Conservation (phyloP, 2,329 filamentous ascomycete genomes). For the Verruconis gallopava region DNA sequence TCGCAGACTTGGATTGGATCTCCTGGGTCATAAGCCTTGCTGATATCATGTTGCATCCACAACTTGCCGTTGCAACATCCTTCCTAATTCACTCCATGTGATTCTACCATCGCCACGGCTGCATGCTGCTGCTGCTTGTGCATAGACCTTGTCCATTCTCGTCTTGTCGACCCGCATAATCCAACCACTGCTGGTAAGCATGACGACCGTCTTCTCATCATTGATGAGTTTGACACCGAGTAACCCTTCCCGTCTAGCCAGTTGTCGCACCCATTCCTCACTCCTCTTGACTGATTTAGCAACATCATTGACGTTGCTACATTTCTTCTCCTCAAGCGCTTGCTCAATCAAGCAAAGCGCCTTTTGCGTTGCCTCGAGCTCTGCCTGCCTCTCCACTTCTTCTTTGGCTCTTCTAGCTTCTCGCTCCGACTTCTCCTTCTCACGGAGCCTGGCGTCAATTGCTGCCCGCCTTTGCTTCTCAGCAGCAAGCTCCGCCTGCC, state of each 20-base stretch:
- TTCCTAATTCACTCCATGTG: slow-evolving; percentile 25
- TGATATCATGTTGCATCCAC: too few species aligned
- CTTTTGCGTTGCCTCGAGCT: slow-evolving; percentile 22
- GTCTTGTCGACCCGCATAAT: slow-evolving; percentile 26
- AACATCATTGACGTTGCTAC: slow-evolving; percentile 27
- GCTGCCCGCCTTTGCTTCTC: slow-evolving; percentile 31
- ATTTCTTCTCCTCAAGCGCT: slow-evolving; percentile 18
- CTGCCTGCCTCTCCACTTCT: slow-evolving; percentile 24
- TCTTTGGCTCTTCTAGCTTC: slow-evolving; percentile 26
- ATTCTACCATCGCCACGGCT: slow-evolving; percentile 20
- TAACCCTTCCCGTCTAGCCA: slow-evolving; percentile 24
- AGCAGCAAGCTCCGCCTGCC: slow-evolving; percentile 28
- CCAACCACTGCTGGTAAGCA: slow-evolving; percentile 33
- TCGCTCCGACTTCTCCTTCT: slow-evolving; percentile 26
- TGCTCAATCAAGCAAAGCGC: slow-evolving; percentile 16
- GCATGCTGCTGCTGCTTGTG: slow-evolving; percentile 17
- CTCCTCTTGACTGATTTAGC: slow-evolving; percentile 29
- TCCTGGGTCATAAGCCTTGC: too few species aligned
- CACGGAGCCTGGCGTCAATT: slow-evolving; percentile 30
- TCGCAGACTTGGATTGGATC: too few species aligned
- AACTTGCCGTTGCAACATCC: too few species aligned
- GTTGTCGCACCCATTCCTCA: slow-evolving; percentile 29
- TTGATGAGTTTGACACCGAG: slow-evolving; percentile 24
- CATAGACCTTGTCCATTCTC: slow-evolving; percentile 29
- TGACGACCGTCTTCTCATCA: slow-evolving; percentile 15